phyloP scores from a whole-genome alignment of 768 basidiomycete genomes.

The Pleurotus ostreatus region DNA sequence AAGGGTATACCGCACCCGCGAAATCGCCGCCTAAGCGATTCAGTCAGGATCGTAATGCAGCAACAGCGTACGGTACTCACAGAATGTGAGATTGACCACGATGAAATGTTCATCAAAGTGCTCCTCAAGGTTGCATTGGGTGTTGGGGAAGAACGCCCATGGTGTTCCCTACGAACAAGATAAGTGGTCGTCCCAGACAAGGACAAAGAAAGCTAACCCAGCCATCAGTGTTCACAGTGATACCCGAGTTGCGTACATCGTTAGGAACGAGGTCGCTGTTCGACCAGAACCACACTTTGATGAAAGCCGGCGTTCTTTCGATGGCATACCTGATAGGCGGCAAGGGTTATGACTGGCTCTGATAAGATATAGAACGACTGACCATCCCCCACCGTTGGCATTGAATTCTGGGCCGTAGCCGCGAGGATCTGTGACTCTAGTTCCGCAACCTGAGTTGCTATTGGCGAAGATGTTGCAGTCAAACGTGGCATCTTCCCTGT shows the following conservation, averaged over 20 bases:
- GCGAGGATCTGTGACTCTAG: constrained; percentile 27
- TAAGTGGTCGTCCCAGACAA: neutral
- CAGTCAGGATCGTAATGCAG: neutral
- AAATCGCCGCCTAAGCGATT: constrained; percentile 46
- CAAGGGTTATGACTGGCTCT: neutral
- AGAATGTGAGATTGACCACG: constrained; percentile 45
- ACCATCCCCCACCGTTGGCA: constrained; percentile 56
- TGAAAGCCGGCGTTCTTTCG: constrained; percentile 50
- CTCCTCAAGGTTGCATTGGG: constrained; percentile 49
- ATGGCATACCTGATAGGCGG: constrained; percentile 48
- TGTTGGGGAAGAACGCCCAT: constrained; percentile 56
- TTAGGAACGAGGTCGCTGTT: constrained; percentile 40
- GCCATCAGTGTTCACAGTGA: constrained; percentile 39
- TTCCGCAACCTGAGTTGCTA: constrained; percentile 44
- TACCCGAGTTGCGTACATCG: constrained; percentile 39
- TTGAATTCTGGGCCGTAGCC: constrained; percentile 62
- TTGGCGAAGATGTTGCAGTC: constrained; percentile 40
- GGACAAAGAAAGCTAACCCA: constrained; percentile 38
- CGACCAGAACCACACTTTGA: constrained; percentile 75
- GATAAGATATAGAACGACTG: constrained; percentile 11
- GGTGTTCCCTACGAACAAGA: constrained; percentile 45
- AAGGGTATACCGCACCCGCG: constrained; percentile 45
- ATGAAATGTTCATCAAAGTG: constrained; percentile 59
- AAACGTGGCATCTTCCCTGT: constrained; percentile 20
- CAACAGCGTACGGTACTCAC: constrained; percentile 21